Percentiles rank a stretch among this genome's conserved stretches.
phyloP scores from a whole-genome alignment of 805 yeast species.

The Metschnikowia lochheadii region DNA sequence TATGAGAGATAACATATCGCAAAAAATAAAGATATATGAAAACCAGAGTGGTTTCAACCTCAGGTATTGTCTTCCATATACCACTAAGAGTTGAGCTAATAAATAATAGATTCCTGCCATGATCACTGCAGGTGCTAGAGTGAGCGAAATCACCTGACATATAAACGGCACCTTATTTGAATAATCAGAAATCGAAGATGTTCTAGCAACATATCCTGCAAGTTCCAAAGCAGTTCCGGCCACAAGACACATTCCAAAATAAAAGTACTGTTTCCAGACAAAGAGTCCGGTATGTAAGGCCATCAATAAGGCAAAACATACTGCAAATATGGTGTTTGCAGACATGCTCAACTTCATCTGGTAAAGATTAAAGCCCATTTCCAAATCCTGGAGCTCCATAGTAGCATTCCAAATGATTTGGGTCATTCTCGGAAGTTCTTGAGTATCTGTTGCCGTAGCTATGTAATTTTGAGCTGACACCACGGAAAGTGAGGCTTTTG shows the following conservation, averaged over 20 bases:
- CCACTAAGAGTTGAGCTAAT: conserved; percentile 60
- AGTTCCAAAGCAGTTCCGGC: conserved; percentile 58
- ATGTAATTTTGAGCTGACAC: conserved; percentile 18
- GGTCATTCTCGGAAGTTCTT: conserved; percentile 18
- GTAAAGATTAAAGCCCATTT: conserved; percentile 18
- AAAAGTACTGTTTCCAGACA: conserved; percentile 50
- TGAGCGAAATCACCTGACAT: conserved; percentile 63
- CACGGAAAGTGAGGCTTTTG: conserved; percentile 20
- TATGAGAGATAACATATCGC: conserved; percentile 54
- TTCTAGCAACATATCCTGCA: conserved; percentile 64
- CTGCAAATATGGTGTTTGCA: conserved; percentile 15
- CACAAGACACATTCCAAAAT: conserved; percentile 59
- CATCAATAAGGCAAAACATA: conserved; percentile 14
- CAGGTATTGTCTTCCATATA: conserved; percentile 48
- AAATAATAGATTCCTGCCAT: conserved; percentile 81
- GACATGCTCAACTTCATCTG: conserved; percentile 14
- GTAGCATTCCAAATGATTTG: conserved; percentile 18
- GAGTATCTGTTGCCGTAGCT: conserved; percentile 23
- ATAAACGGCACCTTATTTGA: conserved; percentile 39
- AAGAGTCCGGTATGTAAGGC: conserved; percentile 25
- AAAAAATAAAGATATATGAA: conserved; percentile 58
- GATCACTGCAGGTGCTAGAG: conserved; percentile 77
- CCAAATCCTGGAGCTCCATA: conserved; percentile 20
- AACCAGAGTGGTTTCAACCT: conserved; percentile 53
- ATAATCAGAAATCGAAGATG: conserved; percentile 35